Conservation (phyloP, 306 rosid species). For the Citrullus colocynthis region DNA sequence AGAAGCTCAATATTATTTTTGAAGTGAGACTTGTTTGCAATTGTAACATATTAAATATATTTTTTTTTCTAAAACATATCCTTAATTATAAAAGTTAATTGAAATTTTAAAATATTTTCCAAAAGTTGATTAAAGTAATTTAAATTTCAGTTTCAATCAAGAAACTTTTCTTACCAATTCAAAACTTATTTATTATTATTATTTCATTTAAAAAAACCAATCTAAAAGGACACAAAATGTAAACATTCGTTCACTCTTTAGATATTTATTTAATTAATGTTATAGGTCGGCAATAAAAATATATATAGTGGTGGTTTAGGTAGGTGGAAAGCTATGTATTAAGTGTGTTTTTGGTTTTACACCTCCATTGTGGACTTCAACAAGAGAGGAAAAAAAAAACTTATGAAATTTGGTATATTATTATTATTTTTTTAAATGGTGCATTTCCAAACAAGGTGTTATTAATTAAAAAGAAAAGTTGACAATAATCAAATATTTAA, state of each 20-base stretch:
- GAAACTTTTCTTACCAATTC: not conserved
- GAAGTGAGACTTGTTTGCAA: too few species aligned
- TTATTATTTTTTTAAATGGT: not conserved
- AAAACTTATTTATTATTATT: not conserved
- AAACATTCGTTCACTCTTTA: not conserved
- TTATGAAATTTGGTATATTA: not conserved
- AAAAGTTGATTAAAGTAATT: not conserved
- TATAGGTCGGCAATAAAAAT: not conserved
- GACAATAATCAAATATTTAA: not conserved
- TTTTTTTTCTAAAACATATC: too few species aligned
- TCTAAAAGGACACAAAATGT: not conserved
- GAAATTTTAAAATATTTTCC: not conserved
- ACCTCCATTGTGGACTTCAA: not conserved
- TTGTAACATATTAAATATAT: too few species aligned
- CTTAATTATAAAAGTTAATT: too few species aligned
- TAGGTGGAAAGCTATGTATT: slow-evolving; percentile 1
- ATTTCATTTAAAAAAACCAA: too few species aligned
- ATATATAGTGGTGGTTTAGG: not conserved
- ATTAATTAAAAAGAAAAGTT: not conserved
- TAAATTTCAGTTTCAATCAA: not conserved
- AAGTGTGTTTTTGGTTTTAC: not conserved
- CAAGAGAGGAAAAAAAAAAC: not conserved
- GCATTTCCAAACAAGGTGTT: not conserved
- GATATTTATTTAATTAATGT: not conserved
- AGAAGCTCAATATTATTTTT: too few species aligned